Percentiles rank a stretch among this genome's conserved stretches.
Conservation (phyloP, 176 grass and related monocot species). For the Carex littledalei region DNA sequence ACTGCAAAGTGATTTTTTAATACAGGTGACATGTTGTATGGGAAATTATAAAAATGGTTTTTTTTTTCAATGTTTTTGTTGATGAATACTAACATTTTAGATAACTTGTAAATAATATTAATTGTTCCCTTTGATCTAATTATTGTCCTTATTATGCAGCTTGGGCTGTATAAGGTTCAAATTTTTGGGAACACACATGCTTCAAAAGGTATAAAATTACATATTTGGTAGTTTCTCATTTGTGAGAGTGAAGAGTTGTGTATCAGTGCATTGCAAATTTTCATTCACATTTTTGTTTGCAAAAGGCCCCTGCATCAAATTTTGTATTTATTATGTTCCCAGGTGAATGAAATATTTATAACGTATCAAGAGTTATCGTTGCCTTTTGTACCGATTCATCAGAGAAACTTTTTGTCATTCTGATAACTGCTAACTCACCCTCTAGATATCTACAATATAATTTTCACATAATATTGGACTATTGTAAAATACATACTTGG, state of each 20-base stretch:
- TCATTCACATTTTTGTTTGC: background rate
- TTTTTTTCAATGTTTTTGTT: background rate
- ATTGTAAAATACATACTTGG: background rate
- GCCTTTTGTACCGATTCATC: no score
- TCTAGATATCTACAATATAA: background rate
- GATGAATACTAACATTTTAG: background rate
- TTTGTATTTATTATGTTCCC: background rate
- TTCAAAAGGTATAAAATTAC: background rate
- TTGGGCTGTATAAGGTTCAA: background rate
- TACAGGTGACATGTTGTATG: background rate
- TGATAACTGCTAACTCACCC: background rate
- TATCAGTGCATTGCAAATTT: background rate
- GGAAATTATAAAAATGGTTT: background rate
- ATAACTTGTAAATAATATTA: background rate
- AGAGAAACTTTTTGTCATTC: background rate
- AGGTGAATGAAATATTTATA: background rate
- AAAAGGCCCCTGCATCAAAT: background rate
- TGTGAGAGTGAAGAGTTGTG: background rate
- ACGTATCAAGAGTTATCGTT: no score
- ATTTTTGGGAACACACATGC: background rate
- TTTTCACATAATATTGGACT: background rate
- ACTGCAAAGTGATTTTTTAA: background rate
- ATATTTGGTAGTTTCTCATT: background rate
- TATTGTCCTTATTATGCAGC: background rate
- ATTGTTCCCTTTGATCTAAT: background rate